A percentile compares a stretch with the other conserved stretches of the same genome.
Conservation (phyloP, 495 filamentous ascomycete species). For the Clavariopsis aquatica region DNA sequence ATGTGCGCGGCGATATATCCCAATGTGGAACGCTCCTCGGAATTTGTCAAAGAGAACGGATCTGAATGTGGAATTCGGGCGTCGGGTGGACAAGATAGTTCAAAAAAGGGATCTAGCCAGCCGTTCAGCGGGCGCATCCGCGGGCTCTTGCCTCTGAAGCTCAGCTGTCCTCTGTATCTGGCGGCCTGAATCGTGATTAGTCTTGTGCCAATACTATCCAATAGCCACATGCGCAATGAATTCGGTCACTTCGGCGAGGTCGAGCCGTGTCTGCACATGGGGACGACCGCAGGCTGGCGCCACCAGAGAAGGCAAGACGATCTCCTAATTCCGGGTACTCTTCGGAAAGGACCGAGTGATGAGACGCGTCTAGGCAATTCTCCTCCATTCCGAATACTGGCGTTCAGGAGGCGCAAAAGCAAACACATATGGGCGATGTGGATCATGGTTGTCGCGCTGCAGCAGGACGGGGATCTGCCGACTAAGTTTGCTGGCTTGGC, state of each 20-base stretch:
- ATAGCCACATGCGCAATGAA: slow-evolving; percentile 9
- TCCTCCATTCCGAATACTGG: neutral
- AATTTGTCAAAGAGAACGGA: neutral
- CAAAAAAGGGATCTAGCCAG: slow-evolving; percentile 12
- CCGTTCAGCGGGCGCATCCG: slow-evolving; percentile 22
- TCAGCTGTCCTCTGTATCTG: neutral
- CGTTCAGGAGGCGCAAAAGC: slow-evolving; percentile 18
- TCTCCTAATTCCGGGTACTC: neutral
- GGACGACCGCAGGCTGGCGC: neutral
- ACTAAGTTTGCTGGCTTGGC: slow-evolving; percentile 18
- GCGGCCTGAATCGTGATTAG: slow-evolving; percentile 3
- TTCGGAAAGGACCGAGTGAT: neutral
- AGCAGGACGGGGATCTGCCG: slow-evolving; percentile 1
- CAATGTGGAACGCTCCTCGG: neutral
- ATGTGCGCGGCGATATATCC: slow-evolving; percentile 23
- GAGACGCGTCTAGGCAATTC: neutral
- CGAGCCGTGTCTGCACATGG: neutral
- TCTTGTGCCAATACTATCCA: slow-evolving; percentile 2
- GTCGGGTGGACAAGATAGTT: neutral
- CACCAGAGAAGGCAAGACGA: slow-evolving; percentile 16
- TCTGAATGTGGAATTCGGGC: neutral
- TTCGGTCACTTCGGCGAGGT: slow-evolving; percentile 33
- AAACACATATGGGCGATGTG: slow-evolving; percentile 4
- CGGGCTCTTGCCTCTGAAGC: neutral
- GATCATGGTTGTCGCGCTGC: slow-evolving; percentile 22